Evolutionary conservation across 768 basidiomycete species (phyloP), one percentile per base, ranked within the genome.

Genomic region (Strobilomyces confusus): DNA sequence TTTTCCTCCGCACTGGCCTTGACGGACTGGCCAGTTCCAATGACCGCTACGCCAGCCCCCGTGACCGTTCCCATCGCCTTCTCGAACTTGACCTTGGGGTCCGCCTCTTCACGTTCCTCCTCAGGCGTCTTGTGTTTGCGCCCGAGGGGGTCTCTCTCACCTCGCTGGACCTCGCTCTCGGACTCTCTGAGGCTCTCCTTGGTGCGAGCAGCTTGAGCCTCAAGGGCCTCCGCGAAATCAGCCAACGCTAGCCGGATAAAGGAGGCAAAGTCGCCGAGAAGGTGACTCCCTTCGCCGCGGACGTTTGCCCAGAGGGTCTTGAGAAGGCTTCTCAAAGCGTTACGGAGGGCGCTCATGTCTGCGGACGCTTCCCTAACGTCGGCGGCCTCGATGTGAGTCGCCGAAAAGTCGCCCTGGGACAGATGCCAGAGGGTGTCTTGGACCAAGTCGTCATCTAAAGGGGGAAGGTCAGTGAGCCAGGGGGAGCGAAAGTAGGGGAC

Each of bases 361-460:
- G 70, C 65, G 0, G 73, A 64, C 0, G 76, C 81, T 44, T 82
- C 73, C 23, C 79, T 75, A 8, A 71, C 66, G 46, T 79, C 71
- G 25, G 72, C 54, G 19, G 65, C 56, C n/a, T 67, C 58, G 29
- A 78, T 63, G 5, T 68, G 63, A 4, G 77, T 72, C 1, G 68
- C 62, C 15, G 71, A 63, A 33, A 81, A 51, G 53, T 87, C 81
- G 22, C 78, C 79, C 58, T 83, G 72, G 5, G 76, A 72, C 30
- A 89, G 69, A 58, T 87, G 82, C 79, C 81, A 88, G 34, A 87
- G 67, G 6, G 82, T 80, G 54, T 84, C 71, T 61, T 90, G 87
- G 2, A 89, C 63, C 42, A 83, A 52, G 54, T 86, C 78, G 55
- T 87, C 87, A 51, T 75, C 86, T 89, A 49, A 14, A 38, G 43